Conservation (phyloP, 106 monocot genomes). For the Dendrobium huoshanense region DNA sequence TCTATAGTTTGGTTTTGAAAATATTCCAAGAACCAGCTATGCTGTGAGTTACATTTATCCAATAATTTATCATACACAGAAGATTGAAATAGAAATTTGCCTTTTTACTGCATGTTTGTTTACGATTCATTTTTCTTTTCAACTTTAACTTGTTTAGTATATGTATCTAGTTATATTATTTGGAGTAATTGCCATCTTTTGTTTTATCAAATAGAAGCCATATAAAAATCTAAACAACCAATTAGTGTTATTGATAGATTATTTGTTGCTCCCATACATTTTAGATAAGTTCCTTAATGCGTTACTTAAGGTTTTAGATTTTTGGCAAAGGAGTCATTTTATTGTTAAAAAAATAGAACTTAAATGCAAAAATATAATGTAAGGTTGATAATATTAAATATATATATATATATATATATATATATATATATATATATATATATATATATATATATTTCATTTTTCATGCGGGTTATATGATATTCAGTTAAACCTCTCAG, state of each 20-base stretch:
- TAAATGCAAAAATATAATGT: too few species aligned
- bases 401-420: too few species aligned
- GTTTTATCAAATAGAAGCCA: background rate
- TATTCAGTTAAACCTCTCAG: too few species aligned
- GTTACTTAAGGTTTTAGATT: background rate
- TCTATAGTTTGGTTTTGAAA: constrained; percentile 38
- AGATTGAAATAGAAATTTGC: background rate
- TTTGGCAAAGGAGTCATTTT: background rate
- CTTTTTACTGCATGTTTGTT: background rate
- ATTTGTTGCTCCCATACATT: background rate
- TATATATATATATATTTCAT: too few species aligned
- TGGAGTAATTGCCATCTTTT: background rate
- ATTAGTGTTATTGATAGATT: background rate
- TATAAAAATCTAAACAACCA: background rate
- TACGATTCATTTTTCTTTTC: background rate
- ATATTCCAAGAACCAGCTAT: constrained; percentile 51
- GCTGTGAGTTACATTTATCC: constrained; percentile 33
- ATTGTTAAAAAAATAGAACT: background rate
- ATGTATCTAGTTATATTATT: background rate
- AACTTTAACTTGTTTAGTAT: background rate
- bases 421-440: too few species aligned
- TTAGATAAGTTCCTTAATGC: background rate
- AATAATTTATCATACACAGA: background rate
- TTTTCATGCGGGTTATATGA: too few species aligned
- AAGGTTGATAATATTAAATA: too few species aligned